Evolutionary conservation across 352 stramenopile genomes (phyloP).

Genomic region (Globisporangium okanoganense): DNA sequence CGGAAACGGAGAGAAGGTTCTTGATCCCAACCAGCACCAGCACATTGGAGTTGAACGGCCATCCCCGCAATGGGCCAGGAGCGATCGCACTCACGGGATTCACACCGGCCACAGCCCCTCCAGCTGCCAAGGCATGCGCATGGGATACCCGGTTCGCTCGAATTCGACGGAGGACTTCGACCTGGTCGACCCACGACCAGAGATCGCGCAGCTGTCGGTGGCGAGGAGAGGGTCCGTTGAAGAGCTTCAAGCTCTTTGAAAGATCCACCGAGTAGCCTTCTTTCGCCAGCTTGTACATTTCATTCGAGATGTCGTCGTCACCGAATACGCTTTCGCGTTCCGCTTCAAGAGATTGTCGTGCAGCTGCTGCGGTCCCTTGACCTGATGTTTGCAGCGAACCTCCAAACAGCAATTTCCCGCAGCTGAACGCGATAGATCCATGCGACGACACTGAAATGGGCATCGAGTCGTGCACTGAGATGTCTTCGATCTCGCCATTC

Average conservation of each 20-base stretch:
- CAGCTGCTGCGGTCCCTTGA: constrained; percentile 35
- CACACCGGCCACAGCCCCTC: constrained; percentile 18
- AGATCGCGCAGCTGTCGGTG: constrained; percentile 55
- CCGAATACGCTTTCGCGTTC: constrained; percentile 17
- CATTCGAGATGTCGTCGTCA: constrained; percentile 67
- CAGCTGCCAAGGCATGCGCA: constrained; percentile 22
- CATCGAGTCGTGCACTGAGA: constrained; percentile 87
- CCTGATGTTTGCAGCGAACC: constrained; percentile 26
- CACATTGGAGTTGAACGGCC: constrained; percentile 64
- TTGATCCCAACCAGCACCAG: constrained; percentile 64
- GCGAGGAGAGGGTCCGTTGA: constrained; percentile 32
- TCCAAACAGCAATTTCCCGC: constrained; percentile 64
- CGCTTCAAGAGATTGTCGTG: constrained; percentile 31
- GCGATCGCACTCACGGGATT: constrained; percentile 22
- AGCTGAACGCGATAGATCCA: constrained; percentile 71
- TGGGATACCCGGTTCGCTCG: constrained; percentile 54
- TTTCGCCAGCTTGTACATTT: constrained; percentile 77
- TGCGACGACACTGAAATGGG: constrained; percentile 73
- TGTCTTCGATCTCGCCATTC: constrained; percentile 76
- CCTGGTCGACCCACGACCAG: constrained; percentile 85
- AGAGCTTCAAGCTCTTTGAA: constrained; percentile 74
- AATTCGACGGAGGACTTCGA: constrained; percentile 65
- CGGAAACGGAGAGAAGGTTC: constrained; percentile 40
- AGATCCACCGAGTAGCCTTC: constrained; percentile 74
- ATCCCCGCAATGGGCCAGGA: constrained; percentile 49